Conservation (phyloP, 163 green algal species). For the Chloromonas sp. region DNA sequence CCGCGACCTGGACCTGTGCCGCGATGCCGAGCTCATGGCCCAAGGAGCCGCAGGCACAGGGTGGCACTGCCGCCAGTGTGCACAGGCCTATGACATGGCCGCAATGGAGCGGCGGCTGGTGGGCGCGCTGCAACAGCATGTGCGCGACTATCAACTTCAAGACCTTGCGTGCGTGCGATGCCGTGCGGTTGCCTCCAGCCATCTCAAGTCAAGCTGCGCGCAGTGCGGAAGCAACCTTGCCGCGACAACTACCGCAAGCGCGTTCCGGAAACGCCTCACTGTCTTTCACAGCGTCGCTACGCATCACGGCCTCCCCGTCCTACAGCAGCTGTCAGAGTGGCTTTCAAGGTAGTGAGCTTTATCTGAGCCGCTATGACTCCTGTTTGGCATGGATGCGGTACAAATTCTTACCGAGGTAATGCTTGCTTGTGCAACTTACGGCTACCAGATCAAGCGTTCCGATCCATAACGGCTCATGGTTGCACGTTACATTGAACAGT, state of each 20-base stretch:
- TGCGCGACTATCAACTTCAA: slow-evolving; percentile 63
- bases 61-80: slow-evolving; percentile 70
- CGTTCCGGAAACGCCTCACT: slow-evolving; percentile 35
- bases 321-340: slow-evolving; percentile 49
- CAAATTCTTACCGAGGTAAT: no score
- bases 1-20: slow-evolving; percentile 84
- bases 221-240: slow-evolving; percentile 46
- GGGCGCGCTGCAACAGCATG: slow-evolving; percentile 40
- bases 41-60: slow-evolving; percentile 15
- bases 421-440: no score
- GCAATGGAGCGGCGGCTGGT: slow-evolving; percentile 73
- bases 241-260: slow-evolving; percentile 1
- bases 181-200: slow-evolving; percentile 36
- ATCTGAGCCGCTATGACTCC: no score
- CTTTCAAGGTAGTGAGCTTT: background rate
- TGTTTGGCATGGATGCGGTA: no score
- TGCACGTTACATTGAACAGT: no score
- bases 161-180: slow-evolving; percentile 7
- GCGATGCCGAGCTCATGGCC: slow-evolving; percentile 55
- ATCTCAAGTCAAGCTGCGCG: slow-evolving; percentile 52
- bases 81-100: slow-evolving; percentile 52
- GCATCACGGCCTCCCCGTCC: slow-evolving; percentile 64
- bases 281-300: slow-evolving; percentile 51
- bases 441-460: no score
- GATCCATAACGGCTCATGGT: no score